Base-by-base conservation (phyloP, 441 rosid species). In the Euphorbia corollata region DNA sequence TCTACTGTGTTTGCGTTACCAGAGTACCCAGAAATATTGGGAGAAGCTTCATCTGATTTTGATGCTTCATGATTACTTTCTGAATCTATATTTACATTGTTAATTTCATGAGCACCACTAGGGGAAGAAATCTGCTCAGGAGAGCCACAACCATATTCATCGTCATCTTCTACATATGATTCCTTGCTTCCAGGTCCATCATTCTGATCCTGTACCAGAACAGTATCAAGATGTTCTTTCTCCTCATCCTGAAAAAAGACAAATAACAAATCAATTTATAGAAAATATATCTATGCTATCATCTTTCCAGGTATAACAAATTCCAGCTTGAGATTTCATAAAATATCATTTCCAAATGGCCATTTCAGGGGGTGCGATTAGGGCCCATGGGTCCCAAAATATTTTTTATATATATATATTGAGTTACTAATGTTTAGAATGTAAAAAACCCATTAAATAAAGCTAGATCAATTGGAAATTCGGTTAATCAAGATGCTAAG, bases 71-170 rank as follows among this genome's bases (percentile, higher is more conserved):
- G 71, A 63, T 81, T 76, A 74, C 74, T 75, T 74, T 75, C 78
- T 69, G 76, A 77, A 68, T 70, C 82, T 64, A 68, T 55, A 72
- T 77, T 79, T 30, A 68, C 48, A 30, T 66, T 76, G 68, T 77
- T 72, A 56, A 75, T 77, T 8, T 70, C 68, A 23, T 61, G 77
- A 47, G 76, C 73, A 64, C 73, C 74, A 69, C 73, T 70, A 36
- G 63, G 65, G 36, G 83, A 79, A 77, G 86, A 72, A 77, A 74
- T 71, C 67, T 69, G 87, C 74, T 68, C 78, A 5, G 69, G 75
- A 51, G 89, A 79, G 72, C 73, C 80, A 65, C 86, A 78, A 78
- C 55, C 81, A 68, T 82, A 77, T 53, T 81, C 84, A 69, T 74
- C 88, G 65, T 75, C 76, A 71, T 80, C 80, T 71, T 78, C 78